Percentiles rank a stretch among this genome's conserved stretches.
These are phyloP conservation scores for Nepenthes gracilis DNA, from an alignment of 148 eudicot genomes.

Conservation along the genomic window DNA sequence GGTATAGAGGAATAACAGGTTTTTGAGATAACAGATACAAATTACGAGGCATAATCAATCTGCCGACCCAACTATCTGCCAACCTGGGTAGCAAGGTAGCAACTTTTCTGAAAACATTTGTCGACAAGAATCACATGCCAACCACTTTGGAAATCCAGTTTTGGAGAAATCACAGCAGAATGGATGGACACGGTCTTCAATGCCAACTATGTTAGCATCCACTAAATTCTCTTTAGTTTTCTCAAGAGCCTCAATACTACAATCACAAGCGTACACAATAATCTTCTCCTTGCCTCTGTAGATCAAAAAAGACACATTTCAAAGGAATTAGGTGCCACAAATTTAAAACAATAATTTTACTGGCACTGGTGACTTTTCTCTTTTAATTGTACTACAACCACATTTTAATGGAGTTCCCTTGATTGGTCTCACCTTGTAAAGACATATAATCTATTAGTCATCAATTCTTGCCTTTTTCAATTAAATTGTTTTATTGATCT, in stretches of 20 bases:
- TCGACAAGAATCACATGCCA: constrained; percentile 51
- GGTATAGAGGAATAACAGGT: not conserved
- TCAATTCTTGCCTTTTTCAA: too few relatives aligned
- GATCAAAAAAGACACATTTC: constrained; percentile 1
- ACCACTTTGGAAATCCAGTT: constrained; percentile 61
- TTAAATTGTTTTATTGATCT: too few relatives aligned
- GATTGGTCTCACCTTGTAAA: too few relatives aligned
- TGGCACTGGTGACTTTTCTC: too few relatives aligned
- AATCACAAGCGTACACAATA: constrained; percentile 76
- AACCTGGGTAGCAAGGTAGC: constrained; percentile 31
- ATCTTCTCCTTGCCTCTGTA: constrained; percentile 43
- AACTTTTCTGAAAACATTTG: constrained; percentile 14
- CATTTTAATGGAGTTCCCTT: too few relatives aligned
- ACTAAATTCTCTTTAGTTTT: constrained; percentile 50
- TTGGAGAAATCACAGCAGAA: constrained; percentile 75
- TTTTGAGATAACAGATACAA: not conserved
- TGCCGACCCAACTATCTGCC: not conserved
- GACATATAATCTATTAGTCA: too few relatives aligned
- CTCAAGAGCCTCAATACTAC: constrained; percentile 86
- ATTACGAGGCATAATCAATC: not conserved
- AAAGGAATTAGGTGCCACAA: not conserved
- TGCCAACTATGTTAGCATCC: constrained; percentile 21
- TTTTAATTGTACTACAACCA: too few relatives aligned
- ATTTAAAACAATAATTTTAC: too few relatives aligned
- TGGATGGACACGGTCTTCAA: constrained; percentile 43